Evolutionary conservation across 208 protist species (phyloP).

Genomic region (Endotrypanum monterogeii): DNA sequence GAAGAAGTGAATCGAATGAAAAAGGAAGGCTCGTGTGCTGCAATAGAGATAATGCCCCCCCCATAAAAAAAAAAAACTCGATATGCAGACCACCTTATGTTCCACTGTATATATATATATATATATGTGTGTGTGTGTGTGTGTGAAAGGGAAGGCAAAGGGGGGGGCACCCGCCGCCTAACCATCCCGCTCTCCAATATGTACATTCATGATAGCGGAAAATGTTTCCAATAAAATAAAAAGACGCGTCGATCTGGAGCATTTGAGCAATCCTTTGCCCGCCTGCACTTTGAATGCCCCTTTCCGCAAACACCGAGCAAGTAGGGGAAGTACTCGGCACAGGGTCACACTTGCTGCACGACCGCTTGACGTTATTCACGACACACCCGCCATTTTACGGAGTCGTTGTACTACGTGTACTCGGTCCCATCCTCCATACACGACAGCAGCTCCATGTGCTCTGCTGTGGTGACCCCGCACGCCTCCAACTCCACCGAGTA

Average conservation of each 20-base stretch:
- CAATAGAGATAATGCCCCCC: not conserved
- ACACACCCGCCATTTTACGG: too few species aligned
- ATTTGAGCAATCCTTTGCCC: not conserved
- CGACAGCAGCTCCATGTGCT: constrained; percentile 63
- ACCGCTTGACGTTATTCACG: not conserved
- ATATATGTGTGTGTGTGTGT: not conserved
- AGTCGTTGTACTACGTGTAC: not conserved
- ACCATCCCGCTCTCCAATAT: not conserved
- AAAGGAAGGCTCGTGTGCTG: not conserved
- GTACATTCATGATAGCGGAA: constrained; percentile 3
- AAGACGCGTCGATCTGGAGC: not conserved
- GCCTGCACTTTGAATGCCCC: not conserved
- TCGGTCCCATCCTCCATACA: constrained; percentile 40
- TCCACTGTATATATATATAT: not conserved
- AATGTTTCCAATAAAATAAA: not conserved
- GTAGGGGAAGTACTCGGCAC: not conserved
- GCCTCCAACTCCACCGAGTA: constrained; percentile 62
- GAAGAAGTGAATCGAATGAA: too few species aligned
- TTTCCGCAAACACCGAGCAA: not conserved
- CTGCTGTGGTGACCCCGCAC: constrained; percentile 43
- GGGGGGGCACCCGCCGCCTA: not conserved
- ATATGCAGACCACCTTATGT: not conserved
- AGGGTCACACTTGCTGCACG: not conserved
- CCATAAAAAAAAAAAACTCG: not conserved
- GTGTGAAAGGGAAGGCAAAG: not conserved